Base-by-base conservation (phyloP, 371 early-diverging fungal species). In the Choanephora cucurbitarum region DNA sequence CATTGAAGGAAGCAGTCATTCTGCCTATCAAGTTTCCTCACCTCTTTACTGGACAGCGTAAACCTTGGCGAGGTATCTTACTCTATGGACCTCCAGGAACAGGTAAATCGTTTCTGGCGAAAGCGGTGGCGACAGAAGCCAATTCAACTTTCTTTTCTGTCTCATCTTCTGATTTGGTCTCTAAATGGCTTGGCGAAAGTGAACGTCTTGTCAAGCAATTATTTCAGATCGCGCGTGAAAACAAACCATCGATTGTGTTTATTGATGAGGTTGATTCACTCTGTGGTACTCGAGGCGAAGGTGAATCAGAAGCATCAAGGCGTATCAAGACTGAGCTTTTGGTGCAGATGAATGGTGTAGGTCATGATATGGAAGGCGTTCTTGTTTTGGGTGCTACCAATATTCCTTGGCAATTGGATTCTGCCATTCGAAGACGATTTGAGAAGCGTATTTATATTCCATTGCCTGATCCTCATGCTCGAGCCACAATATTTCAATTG, bases 1-100 rank as follows among this genome's bases (percentile, higher is more conserved):
- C 99, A 43, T 84, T 99, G 58, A 93, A 96, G 70, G 99, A 99
- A 76, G 96, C 98, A 3, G 98, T 99, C 11, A 99, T 99, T 65
- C 76, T 99, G 49, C 99, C 99, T 2, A 92, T 99, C 64, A 90
- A 91, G 70, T 97, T 98, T 60, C 95, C 97, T 42, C 96, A 97
- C 52, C 75, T 98, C 41, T 99, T 98, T 59, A 93, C 94, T 31
- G 84, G 91, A 49, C 84, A 95, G 69, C 87, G 99, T 64, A 88
- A 89, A 54, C 99, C 99, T 42, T 98, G 98, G 92, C 78, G 89
- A 58, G 99, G 99, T 18, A 98, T 99, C 60, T 75, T 99, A 50
- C 74, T 99, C 33, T 99, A 98, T 73, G 99, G 99, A 9, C 97
- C 98, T 34, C 99, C 99, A 22, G 98, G 99, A 64, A 96, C 99